A percentile compares a stretch with the other conserved stretches of the same genome.
Conservation (phyloP, 305 asterid genomes). For the Fraxinus baroniana region DNA sequence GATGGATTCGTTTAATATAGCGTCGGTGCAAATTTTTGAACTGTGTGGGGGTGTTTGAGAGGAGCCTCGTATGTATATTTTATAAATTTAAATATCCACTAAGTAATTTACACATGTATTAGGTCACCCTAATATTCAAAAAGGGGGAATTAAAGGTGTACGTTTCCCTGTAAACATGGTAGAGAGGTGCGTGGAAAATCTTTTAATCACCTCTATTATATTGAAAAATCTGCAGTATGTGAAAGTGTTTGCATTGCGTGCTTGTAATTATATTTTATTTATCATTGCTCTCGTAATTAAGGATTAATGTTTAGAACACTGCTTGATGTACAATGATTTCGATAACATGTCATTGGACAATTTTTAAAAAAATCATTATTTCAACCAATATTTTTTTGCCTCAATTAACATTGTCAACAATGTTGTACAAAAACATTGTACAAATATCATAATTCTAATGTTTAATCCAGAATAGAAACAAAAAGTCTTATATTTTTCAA, state of each 20-base stretch:
- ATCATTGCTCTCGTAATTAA: neutral
- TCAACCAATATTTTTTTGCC: neutral
- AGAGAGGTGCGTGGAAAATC: neutral
- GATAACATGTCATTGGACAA: neutral
- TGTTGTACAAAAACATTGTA: neutral
- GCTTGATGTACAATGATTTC: neutral
- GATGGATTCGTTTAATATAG: neutral
- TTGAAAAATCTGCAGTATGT: neutral
- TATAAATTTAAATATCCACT: neutral
- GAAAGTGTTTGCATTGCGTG: neutral
- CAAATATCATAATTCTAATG: neutral
- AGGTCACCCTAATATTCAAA: neutral
- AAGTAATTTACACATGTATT: neutral
- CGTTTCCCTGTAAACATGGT: neutral
- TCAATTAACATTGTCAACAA: neutral
- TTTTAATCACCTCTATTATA: neutral
- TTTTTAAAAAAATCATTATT: too few relatives aligned
- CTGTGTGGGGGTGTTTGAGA: neutral
- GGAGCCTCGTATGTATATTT: neutral
- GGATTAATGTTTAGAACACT: neutral
- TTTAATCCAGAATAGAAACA: neutral
- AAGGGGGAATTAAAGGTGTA: neutral
- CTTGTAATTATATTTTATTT: neutral
- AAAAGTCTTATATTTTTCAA: neutral
- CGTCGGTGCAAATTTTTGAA: neutral